Evolutionary conservation across 352 stramenopile genomes (phyloP).

Genomic region (Pythium folliculosum): DNA sequence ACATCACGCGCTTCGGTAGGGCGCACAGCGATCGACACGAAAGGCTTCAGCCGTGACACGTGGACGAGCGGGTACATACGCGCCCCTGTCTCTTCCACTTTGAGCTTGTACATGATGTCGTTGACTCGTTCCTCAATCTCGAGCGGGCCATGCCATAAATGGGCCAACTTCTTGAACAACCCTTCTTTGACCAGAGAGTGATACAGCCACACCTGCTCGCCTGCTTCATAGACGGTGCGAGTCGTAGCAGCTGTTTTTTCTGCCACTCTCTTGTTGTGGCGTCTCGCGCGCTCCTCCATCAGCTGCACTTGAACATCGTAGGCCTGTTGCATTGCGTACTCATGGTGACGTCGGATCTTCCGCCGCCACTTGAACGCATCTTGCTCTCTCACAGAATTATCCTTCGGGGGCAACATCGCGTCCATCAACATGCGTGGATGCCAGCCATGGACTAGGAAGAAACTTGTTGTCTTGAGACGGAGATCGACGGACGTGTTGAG

Average conservation of each 20-base stretch:
- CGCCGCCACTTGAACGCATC: not conserved
- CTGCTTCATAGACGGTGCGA: constrained; percentile 1
- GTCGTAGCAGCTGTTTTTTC: not conserved
- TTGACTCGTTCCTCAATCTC: too few species aligned
- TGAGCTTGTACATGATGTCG: too few species aligned
- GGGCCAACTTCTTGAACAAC: not conserved
- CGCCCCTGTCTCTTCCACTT: too few species aligned
- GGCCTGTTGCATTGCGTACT: not conserved
- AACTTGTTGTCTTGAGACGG: not conserved
- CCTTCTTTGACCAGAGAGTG: constrained; percentile 15
- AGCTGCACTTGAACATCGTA: constrained; percentile 10
- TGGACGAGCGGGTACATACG: too few species aligned
- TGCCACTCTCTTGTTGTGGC: not conserved
- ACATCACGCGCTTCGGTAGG: too few species aligned
- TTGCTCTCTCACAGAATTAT: constrained; percentile 2
- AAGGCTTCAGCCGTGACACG: too few species aligned
- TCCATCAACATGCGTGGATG: constrained; percentile 12
- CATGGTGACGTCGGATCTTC: not conserved
- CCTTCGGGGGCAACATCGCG: constrained; percentile 4
- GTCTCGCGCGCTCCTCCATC: constrained; percentile 5
- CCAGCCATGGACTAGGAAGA: constrained; percentile 26
- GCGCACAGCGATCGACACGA: too few species aligned
- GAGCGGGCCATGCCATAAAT: not conserved
- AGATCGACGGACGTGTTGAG: constrained; percentile 21
- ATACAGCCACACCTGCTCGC: constrained; percentile 15